Percentiles rank a stretch among this genome's conserved stretches.
phyloP scores from a whole-genome alignment of 2,329 filamentous ascomycete species.

The Drechslera avenae region DNA sequence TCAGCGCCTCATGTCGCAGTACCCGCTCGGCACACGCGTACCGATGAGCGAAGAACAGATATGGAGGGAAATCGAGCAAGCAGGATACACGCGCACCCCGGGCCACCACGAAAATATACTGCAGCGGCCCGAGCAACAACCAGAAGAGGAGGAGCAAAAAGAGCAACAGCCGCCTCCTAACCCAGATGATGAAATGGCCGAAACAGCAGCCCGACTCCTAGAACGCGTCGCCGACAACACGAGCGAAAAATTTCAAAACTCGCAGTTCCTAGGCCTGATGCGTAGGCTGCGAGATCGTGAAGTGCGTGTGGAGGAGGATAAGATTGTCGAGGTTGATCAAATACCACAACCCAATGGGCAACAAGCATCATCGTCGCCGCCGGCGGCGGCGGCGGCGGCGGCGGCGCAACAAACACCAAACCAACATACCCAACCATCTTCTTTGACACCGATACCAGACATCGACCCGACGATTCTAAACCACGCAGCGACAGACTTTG shows the following conservation, averaged over 20 bases:
- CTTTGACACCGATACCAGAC: conserved; percentile 32
- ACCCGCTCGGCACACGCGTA: conserved; percentile 32
- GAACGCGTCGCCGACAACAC: conserved; percentile 71
- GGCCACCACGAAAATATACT: conserved; percentile 21
- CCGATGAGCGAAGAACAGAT: conserved; percentile 32
- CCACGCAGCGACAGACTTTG: conserved; percentile 40
- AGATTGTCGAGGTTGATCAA: conserved; percentile 61
- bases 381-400: not conserved
- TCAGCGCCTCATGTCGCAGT: conserved; percentile 45
- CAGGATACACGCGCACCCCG: conserved; percentile 36
- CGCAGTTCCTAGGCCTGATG: conserved; percentile 78
- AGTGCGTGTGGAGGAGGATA: conserved; percentile 73
- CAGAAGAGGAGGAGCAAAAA: conserved; percentile 33
- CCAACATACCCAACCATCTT: too few species aligned
- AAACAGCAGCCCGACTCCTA: conserved; percentile 72
- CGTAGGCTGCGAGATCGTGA: conserved; percentile 73
- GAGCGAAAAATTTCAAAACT: conserved; percentile 77
- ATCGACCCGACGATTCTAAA: conserved; percentile 38
- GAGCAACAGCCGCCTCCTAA: not conserved
- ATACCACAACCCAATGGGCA: not conserved
- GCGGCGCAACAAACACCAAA: too few species aligned
- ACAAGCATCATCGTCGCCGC: not conserved
- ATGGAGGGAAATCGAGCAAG: conserved; percentile 38
- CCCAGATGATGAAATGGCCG: conserved; percentile 71
- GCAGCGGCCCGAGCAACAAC: conserved; percentile 38